Evolutionary conservation across 1,284 basidiomycete species (phyloP), one percentile per base, ranked within the genome.

Genomic region (Spongispora temasekensis): DNA sequence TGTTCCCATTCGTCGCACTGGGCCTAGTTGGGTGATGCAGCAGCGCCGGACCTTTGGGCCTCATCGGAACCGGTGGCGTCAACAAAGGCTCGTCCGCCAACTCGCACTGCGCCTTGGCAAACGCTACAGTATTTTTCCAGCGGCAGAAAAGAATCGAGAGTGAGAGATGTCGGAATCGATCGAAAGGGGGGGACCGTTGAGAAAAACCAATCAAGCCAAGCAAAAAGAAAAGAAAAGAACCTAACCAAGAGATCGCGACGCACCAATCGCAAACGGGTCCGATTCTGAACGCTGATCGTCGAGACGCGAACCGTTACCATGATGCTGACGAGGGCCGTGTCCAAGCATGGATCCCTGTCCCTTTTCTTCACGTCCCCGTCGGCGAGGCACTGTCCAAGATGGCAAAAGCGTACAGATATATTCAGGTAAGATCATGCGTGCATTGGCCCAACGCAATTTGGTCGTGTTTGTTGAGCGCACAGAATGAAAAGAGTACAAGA

Each of bases 181-280:
- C 25, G 23, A 48, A 5, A n/a, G 25, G 1, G 6, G 4, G 46
- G 17, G 12, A 31, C 44, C 30, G 31, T 21, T n/a, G 28, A 31
- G 28, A 51, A 51, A 44, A 25, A 4, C 27, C 8, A 50, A 30
- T n/a, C 12, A 51, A 51, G 27, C 27, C 10, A 23, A 2, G n/a
- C 21, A 34, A 53, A 53, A 5, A 17, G 13, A 10, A 27, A 34
- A 23, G 32, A 35, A 53, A 34, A 15, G n/a, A 7, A 51, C 8
- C 5, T n/a, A n/a, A 17, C 21, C 23, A 25, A 6, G 25, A 23
- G 21, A 13, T 0, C 23, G 12, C 12, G 10, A n/a, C 67, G 55
- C 12, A 74, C 69, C 69, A 13, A 53, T 51, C 21, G 70, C 61
- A 35, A 70, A 70, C 10, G 65, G 62, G 59, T 72, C 68, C 1